phyloP scores from a whole-genome alignment of 2,329 filamentous ascomycete genomes.

The Cadophora sp. region DNA sequence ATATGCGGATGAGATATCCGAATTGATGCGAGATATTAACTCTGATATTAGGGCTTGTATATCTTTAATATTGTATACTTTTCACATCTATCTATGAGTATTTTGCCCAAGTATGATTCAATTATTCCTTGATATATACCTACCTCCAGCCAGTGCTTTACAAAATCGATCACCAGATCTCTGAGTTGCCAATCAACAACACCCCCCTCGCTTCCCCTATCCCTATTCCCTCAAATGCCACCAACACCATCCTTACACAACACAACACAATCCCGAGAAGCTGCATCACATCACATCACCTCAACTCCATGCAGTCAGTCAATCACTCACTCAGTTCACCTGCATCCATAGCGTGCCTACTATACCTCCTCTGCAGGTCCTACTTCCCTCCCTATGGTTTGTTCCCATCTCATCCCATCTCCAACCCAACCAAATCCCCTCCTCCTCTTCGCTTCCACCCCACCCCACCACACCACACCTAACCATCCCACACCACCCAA shows the following conservation, averaged over 20 bases:
- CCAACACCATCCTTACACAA: not conserved
- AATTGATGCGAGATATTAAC: not conserved
- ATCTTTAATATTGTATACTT: not conserved
- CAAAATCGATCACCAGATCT: not conserved
- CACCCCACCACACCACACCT: not conserved
- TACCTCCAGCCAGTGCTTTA: not conserved
- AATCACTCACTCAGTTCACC: too few relatives aligned
- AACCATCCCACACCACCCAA: slow-evolving; percentile 22
- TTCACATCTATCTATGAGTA: not conserved
- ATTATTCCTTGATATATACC: too few relatives aligned
- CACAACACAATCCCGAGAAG: not conserved
- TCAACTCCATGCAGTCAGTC: not conserved
- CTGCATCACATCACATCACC: not conserved
- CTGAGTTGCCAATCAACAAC: not conserved
- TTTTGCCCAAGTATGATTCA: too few relatives aligned
- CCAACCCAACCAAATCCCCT: not conserved
- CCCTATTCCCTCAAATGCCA: not conserved
- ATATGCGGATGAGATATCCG: not conserved
- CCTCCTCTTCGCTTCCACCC: not conserved
- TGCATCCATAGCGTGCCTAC: too few relatives aligned
- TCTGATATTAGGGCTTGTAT: not conserved
- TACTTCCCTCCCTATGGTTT: slow-evolving; percentile 20
- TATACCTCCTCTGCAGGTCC: slow-evolving; percentile 22
- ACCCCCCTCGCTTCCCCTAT: slow-evolving; percentile 1
- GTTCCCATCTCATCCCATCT: too few relatives aligned